These are phyloP conservation scores for Termitomyces sp. DNA, from an alignment of 768 basidiomycete species.

Conservation along the genomic window DNA sequence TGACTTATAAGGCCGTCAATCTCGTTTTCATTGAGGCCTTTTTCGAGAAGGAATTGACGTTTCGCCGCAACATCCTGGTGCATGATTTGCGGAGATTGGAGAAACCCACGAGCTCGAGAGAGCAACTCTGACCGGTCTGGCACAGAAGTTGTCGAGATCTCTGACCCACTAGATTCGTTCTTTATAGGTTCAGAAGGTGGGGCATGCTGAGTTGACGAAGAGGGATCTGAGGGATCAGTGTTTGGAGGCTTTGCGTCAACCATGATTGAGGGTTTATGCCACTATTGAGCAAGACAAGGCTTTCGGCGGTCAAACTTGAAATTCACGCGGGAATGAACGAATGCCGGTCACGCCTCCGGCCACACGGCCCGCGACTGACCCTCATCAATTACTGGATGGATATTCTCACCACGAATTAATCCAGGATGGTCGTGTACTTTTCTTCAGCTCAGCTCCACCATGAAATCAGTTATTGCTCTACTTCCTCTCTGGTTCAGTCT, in stretches of 20 bases:
- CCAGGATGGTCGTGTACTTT: neutral
- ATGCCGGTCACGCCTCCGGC: neutral
- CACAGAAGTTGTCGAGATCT: neutral
- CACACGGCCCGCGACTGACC: neutral
- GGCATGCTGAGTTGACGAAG: neutral
- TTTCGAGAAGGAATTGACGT: conserved; percentile 61
- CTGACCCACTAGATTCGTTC: neutral
- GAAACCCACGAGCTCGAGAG: conserved; percentile 55
- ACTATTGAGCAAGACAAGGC: neutral
- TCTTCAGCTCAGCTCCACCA: neutral
- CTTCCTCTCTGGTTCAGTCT: neutral
- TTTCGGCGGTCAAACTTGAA: neutral
- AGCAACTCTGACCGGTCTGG: conserved; percentile 39
- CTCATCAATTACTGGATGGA: neutral
- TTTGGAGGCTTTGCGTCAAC: conserved; percentile 4
- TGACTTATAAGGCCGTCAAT: conserved; percentile 55
- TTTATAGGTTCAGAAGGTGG: neutral
- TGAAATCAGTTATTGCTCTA: neutral
- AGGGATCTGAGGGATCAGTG: neutral
- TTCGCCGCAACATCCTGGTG: conserved; percentile 53
- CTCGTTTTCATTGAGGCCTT: conserved; percentile 61
- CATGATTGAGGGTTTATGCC: neutral
- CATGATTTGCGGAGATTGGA: conserved; percentile 60
- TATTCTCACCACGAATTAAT: neutral
- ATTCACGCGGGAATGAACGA: neutral